These are phyloP conservation scores for Angophora floribunda DNA, from an alignment of 345 rosid species.

Conservation along the genomic window DNA sequence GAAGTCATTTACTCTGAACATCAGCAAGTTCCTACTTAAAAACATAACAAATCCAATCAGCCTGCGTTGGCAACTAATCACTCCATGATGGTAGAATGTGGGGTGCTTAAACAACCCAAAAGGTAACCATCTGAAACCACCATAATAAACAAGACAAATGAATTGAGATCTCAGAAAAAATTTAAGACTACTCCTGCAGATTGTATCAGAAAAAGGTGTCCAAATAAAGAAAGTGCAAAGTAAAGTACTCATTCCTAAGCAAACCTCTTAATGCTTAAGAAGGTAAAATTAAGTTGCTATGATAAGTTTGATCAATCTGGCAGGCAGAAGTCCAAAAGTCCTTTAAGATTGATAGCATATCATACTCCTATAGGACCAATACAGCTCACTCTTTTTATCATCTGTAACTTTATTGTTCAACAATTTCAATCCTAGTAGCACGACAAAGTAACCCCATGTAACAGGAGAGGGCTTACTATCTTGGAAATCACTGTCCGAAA, in stretches of 20 bases:
- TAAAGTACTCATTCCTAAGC: neutral
- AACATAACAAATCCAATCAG: neutral
- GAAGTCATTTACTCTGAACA: neutral
- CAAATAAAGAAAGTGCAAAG: neutral
- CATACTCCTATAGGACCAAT: neutral
- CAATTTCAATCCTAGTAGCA: neutral
- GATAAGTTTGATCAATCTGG: neutral
- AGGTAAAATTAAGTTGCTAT: neutral
- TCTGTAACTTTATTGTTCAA: neutral
- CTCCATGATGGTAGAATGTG: neutral
- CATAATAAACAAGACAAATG: neutral
- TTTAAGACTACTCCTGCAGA: neutral
- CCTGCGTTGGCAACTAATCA: neutral
- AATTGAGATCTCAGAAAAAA: neutral
- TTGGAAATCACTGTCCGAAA: neutral
- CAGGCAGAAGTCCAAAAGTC: neutral
- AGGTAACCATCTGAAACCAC: neutral
- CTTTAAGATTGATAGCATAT: neutral
- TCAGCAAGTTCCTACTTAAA: neutral
- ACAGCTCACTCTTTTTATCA: neutral
- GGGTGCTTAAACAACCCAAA: neutral
- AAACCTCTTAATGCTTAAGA: neutral
- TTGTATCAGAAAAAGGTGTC: neutral
- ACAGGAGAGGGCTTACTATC: neutral
- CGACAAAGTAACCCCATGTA: neutral